Evolutionary conservation across 2,329 filamentous ascomycete species (phyloP).

Genomic region (Ilyonectria destructans): DNA sequence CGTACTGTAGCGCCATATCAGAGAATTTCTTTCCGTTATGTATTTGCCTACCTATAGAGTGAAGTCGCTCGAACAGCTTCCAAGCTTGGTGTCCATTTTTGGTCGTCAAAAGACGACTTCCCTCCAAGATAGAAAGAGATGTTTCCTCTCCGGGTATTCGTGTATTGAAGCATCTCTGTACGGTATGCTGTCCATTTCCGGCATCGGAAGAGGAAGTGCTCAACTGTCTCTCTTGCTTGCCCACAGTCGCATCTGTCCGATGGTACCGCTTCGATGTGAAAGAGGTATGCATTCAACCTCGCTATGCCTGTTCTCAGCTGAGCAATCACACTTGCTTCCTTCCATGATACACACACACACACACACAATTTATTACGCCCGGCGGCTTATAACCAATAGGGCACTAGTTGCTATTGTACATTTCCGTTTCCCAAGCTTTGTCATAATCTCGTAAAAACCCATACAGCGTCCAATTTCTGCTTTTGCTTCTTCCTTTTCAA

Average conservation of each 20-base stretch:
- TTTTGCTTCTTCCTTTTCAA: too few species aligned
- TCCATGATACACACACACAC: constrained; percentile 17
- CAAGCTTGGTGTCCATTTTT: not conserved
- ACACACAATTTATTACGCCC: too few species aligned
- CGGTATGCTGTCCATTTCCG: not conserved
- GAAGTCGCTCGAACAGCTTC: too few species aligned
- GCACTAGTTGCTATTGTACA: too few species aligned
- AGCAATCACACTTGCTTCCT: constrained; percentile 37
- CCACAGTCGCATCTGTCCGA: not conserved
- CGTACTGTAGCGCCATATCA: too few species aligned
- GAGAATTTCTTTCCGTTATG: too few species aligned
- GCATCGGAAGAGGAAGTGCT: not conserved
- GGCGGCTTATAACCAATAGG: too few species aligned
- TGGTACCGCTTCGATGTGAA: not conserved
- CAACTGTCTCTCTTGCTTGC: not conserved
- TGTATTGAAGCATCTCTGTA: not conserved
- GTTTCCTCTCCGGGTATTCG: not conserved
- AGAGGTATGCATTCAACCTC: constrained; percentile 32
- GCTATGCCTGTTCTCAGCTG: constrained; percentile 41
- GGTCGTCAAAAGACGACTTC: not conserved
- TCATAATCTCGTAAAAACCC: too few species aligned
- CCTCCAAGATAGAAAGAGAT: not conserved
- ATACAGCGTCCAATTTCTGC: too few species aligned
- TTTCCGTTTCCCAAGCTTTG: too few species aligned
- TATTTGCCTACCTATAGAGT: too few species aligned